phyloP scores from a whole-genome alignment of 345 rosid species.

The Crucihimalaya himalaica region DNA sequence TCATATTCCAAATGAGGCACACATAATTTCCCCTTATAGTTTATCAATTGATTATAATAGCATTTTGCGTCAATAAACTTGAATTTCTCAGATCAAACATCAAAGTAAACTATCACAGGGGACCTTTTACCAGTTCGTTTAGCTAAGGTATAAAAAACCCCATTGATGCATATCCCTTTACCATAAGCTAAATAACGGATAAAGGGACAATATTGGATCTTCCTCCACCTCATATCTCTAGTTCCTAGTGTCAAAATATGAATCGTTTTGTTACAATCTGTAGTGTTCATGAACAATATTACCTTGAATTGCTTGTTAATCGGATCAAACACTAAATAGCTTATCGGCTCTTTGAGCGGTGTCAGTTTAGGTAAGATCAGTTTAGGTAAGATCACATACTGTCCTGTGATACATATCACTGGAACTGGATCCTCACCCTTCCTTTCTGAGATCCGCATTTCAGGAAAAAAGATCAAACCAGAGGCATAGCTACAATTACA shows the following conservation, averaged over 20 bases:
- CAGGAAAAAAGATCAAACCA: no score
- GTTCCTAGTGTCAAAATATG: not conserved
- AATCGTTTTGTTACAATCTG: not conserved
- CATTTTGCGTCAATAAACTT: not conserved
- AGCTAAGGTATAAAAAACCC: not conserved
- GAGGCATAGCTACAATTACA: no score
- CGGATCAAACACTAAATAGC: slow-evolving; percentile 9
- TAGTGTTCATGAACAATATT: not conserved
- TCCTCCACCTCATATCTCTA: not conserved
- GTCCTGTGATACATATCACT: slow-evolving; percentile 20
- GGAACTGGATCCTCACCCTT: no score
- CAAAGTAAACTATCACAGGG: not conserved
- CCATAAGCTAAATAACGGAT: rapidly evolving
- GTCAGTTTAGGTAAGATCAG: no score
- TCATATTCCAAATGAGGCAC: no score
- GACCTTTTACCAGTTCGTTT: not conserved
- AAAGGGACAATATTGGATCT: not conserved
- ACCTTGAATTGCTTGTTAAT: slow-evolving; percentile 1
- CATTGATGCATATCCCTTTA: slow-evolving; percentile 4
- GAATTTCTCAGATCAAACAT: slow-evolving; percentile 9
- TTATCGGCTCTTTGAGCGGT: rapidly evolving
- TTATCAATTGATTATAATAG: not conserved
- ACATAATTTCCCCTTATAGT: slow-evolving; percentile 22
- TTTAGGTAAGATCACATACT: not conserved
- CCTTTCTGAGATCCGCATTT: no score